Evolutionary conservation across 1,284 basidiomycete species (phyloP).

Genomic region (Cryptococcus sp.): DNA sequence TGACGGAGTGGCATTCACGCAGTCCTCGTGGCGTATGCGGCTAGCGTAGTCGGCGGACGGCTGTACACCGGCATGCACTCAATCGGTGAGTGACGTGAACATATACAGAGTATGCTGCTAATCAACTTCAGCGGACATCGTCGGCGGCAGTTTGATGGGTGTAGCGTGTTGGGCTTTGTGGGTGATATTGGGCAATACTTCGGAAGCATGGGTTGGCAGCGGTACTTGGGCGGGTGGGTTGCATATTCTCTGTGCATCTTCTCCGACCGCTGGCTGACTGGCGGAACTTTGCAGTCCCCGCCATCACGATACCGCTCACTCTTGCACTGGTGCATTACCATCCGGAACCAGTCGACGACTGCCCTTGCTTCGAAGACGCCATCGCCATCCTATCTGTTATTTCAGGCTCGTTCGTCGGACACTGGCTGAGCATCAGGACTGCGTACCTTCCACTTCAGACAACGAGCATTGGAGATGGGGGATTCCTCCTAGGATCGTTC

Average conservation of each 20-base stretch:
- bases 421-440: constrained; percentile 59
- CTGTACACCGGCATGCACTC: constrained; percentile 92
- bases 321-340: constrained; percentile 81
- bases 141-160: constrained; percentile 67
- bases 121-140: constrained; percentile 62
- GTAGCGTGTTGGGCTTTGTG: constrained; percentile 65
- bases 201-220: constrained; percentile 56
- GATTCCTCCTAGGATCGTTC: constrained; percentile 4
- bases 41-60: constrained; percentile 82
- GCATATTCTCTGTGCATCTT: background rate
- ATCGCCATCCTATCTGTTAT: constrained; percentile 88
- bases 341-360: constrained; percentile 91
- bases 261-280: background rate
- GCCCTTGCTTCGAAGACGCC: constrained; percentile 97
- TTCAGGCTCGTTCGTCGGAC: constrained; percentile 70
- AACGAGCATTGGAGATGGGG: constrained; percentile 7
- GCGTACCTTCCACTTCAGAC: constrained; percentile 2
- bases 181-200: constrained; percentile 44
- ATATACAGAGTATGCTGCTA: background rate
- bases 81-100: constrained; percentile 29
- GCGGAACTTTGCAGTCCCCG: constrained; percentile 59
- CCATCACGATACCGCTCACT: constrained; percentile 64
- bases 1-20: constrained; percentile 5
- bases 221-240: constrained; percentile 61
- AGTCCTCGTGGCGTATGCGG: constrained; percentile 64